Evolutionary conservation across 2,329 filamentous ascomycete species (phyloP).

Genomic region (Helicocarpus griseus): DNA sequence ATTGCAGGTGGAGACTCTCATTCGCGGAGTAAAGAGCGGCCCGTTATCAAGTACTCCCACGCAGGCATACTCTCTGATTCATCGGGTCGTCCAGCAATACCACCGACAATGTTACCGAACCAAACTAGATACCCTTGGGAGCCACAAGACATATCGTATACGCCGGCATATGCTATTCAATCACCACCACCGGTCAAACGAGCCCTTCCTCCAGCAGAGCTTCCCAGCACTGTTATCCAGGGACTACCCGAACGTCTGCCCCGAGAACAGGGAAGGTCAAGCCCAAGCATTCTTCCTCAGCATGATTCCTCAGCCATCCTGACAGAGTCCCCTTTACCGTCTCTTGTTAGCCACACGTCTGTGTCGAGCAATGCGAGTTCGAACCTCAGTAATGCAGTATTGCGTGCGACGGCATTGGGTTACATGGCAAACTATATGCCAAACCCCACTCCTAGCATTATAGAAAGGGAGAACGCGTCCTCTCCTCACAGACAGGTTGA

Average conservation of each 20-base stretch:
- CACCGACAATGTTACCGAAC: not conserved
- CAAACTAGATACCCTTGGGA: not conserved
- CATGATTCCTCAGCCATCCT: not conserved
- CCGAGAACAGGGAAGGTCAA: not conserved
- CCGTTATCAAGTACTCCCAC: not conserved
- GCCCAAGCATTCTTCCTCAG: not conserved
- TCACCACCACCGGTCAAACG: not conserved
- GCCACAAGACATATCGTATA: not conserved
- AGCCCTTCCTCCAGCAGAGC: not conserved
- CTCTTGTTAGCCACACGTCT: not conserved
- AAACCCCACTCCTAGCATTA: not conserved
- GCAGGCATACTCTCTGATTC: not conserved
- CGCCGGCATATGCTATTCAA: not conserved
- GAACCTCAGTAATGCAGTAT: not conserved
- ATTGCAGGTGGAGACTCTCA: slow-evolving; percentile 2
- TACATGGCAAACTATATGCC: not conserved
- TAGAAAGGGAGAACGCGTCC: not conserved
- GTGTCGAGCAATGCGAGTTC: too few relatives aligned
- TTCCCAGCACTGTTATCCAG: not conserved
- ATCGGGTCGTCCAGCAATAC: not conserved
- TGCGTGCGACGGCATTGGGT: not conserved
- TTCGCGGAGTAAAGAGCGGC: not conserved
- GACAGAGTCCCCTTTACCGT: not conserved
- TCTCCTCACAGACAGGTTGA: not conserved
- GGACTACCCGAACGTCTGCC: not conserved